Base-by-base conservation (phyloP, 768 basidiomycete species). In the Termitomyces sp. region DNA sequence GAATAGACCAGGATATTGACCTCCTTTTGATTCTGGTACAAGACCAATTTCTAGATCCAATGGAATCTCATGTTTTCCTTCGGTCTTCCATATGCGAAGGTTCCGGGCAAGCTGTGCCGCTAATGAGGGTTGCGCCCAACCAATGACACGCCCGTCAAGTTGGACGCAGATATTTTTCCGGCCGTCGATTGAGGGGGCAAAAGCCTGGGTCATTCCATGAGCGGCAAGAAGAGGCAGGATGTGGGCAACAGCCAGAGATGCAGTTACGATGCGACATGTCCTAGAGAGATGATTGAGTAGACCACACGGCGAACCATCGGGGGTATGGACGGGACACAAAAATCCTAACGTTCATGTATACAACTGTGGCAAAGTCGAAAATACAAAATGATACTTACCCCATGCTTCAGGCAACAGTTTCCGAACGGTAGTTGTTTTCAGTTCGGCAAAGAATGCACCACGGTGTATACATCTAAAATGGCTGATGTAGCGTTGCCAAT, bases 391-490 rank as follows among this genome's bases (percentile, higher is more conserved):
- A 4, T 15, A 67, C 78, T 61, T 67, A 93, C 94, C 97, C 97
- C 97, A 99, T 35, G 96, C 91, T 73, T 99, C 97, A 23, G 97
- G 97, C 17, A 98, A 76, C 50, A 99, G 76, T 71, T 98, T 98
- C 60, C 97, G 87, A 54, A 99, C 97, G 21, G 94, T 87, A 0
- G 97, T 99, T 1, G 97, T 99, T 77, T 98, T 98, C 53, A 98
- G 83, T 70, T 98, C 94, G 7, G 95, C 91, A 68, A 99, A 99
- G 83, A 99, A 99, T 38, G 97, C 94, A 70, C 97, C 97, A 73
- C 97, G 91, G 73, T 99, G 97, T 31, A 99, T 94, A 70, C 91
- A 97, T 56, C 97, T 82, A 78, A 99, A 99, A 74, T 99, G 97
- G 67, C 90, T 91, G 71, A 99, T 94, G 71, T 98, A 99, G 38